These are phyloP conservation scores for Solanum piurae DNA, from an alignment of 257 asterid genomes.

Conservation along the genomic window DNA sequence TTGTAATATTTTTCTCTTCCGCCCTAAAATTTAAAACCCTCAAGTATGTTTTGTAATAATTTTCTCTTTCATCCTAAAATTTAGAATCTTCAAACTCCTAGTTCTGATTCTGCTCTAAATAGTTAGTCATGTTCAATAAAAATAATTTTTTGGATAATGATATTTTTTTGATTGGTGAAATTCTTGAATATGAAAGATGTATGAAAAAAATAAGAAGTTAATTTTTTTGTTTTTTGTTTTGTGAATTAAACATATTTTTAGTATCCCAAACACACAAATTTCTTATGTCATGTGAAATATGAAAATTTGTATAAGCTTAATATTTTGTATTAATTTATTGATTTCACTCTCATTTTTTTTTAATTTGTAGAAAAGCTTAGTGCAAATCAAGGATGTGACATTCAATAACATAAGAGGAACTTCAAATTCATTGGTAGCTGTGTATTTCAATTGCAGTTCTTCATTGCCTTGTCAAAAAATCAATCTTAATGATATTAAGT, in stretches of 20 bases:
- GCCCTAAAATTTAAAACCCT: fast-evolving
- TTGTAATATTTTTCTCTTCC: too few relatives aligned
- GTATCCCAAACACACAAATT: background rate
- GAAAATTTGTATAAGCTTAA: background rate
- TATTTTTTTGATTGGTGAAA: background rate
- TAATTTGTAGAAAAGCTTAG: background rate
- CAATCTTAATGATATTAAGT: background rate
- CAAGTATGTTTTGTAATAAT: too few relatives aligned
- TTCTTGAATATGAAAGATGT: too few relatives aligned
- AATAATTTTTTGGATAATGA: background rate
- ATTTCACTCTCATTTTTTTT: background rate
- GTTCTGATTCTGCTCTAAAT: too few relatives aligned
- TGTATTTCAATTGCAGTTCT: background rate
- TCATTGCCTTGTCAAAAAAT: background rate
- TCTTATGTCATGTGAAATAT: background rate
- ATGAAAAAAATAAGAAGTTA: background rate
- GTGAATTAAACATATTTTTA: background rate
- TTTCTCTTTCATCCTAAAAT: too few relatives aligned
- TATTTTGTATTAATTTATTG: background rate
- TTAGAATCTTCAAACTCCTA: too few relatives aligned
- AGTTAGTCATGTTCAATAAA: background rate
- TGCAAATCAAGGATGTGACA: background rate
- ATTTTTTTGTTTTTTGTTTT: too few relatives aligned
- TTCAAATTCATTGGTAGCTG: background rate
- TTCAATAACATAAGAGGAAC: background rate